Percentiles rank a stretch among this genome's conserved stretches.
phyloP scores from a whole-genome alignment of 768 basidiomycete genomes.

The Auricularia sp. region DNA sequence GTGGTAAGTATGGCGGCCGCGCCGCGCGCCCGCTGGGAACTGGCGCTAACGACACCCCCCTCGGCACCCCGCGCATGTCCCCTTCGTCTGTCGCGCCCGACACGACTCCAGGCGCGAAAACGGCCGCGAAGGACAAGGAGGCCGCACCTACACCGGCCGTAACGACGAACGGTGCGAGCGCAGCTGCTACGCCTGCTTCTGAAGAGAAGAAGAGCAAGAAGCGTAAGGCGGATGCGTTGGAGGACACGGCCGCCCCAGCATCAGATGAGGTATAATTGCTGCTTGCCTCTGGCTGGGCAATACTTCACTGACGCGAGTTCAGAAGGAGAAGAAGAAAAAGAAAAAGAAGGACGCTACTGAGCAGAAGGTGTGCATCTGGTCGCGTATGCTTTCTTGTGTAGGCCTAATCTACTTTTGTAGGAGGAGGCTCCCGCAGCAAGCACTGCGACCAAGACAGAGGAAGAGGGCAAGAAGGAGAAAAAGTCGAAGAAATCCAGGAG shows the following conservation, averaged over 20 bases:
- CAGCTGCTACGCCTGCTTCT: conserved; percentile 15
- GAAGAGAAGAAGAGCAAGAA: conserved; percentile 8
- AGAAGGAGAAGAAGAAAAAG: conserved; percentile 15
- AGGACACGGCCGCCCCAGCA: not conserved
- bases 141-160: conserved; percentile 1
- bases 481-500: conserved; percentile 20
- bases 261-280: not conserved
- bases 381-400: not conserved
- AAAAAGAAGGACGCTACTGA: conserved; percentile 15
- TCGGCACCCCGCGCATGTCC: conserved; percentile 56
- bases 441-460: conserved; percentile 5
- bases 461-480: conserved; percentile 25
- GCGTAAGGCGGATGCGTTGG: conserved; percentile 9
- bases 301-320: not conserved
- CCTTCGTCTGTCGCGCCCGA: conserved; percentile 18
- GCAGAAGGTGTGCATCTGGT: not conserved
- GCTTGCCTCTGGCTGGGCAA: too few relatives aligned
- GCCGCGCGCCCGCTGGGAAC: conserved; percentile 26
- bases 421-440: conserved; percentile 3
- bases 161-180: not conserved
- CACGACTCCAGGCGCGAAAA: not conserved
- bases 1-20: not conserved
- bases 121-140: not conserved
- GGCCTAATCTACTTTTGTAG: not conserved
- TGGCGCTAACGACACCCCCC: conserved; percentile 63